Conservation (phyloP, 257 asterid genomes). For the Penstemon davidsonii region DNA sequence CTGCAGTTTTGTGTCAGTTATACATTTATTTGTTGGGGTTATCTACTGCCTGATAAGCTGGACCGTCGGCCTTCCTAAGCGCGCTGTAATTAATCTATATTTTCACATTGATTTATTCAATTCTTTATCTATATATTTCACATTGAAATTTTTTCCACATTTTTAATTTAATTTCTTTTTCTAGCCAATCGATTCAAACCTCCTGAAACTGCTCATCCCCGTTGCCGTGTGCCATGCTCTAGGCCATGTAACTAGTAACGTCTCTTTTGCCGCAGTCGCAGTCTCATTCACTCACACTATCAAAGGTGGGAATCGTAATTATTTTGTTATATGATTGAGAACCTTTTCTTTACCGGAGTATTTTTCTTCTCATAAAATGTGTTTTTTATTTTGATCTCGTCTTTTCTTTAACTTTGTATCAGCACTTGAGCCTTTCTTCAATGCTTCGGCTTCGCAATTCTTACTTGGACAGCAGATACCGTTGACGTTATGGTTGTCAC, state of each 20-base stretch:
- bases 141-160: conserved; percentile 2
- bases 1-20: conserved; percentile 77
- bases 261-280: conserved; percentile 90
- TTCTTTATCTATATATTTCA: neutral
- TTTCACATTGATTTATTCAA: neutral
- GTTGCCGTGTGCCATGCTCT: conserved; percentile 83
- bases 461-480: conserved; percentile 94
- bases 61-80: conserved; percentile 88
- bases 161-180: conserved; percentile 27
- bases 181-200: conserved; percentile 73
- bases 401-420: conserved; percentile 28
- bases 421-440: conserved; percentile 99
- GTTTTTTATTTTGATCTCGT: neutral
- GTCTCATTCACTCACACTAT: conserved; percentile 93
- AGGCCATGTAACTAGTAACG: conserved; percentile 84
- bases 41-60: conserved; percentile 75
- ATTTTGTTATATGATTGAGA: neutral
- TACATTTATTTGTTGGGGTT: conserved; percentile 81
- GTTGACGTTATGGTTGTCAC: conserved; percentile 74
- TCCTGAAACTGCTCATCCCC: conserved; percentile 78
- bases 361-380: neutral
- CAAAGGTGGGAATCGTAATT: conserved; percentile 51
- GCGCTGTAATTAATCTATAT: conserved; percentile 68
- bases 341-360: neutral
- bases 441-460: conserved; percentile 98